Percentiles rank a stretch among this genome's conserved stretches.
phyloP scores from a whole-genome alignment of 441 rosid species.

The Adansonia gregorii region DNA sequence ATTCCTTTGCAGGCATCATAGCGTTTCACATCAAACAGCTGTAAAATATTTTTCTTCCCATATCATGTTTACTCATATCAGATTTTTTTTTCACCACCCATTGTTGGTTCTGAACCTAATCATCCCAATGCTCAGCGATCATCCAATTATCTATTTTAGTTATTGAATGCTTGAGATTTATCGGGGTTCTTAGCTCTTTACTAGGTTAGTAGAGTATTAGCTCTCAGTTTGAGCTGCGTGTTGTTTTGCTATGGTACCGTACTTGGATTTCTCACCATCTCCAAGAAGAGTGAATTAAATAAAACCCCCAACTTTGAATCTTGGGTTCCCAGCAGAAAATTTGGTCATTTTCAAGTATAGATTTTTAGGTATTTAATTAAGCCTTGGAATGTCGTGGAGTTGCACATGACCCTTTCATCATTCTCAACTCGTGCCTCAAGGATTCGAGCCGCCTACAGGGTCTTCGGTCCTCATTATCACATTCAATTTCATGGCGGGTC shows the following conservation, averaged over 20 bases:
- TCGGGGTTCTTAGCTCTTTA: neutral
- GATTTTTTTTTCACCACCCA: neutral
- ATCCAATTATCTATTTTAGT: neutral
- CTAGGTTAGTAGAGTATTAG: neutral
- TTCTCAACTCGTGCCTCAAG: slow-evolving; percentile 41
- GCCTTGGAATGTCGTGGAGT: slow-evolving; percentile 47
- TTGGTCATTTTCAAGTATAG: slow-evolving; percentile 19
- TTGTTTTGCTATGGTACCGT: slow-evolving; percentile 31
- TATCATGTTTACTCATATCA: neutral
- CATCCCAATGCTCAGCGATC: neutral
- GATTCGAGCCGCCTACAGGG: slow-evolving; percentile 55
- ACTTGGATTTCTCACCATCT: slow-evolving; percentile 19
- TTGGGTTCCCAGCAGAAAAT: slow-evolving; percentile 9
- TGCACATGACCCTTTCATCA: slow-evolving; percentile 51
- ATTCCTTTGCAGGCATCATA: neutral
- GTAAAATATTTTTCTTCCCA: neutral
- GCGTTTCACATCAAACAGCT: neutral
- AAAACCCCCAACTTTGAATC: slow-evolving; percentile 21
- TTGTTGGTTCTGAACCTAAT: neutral
- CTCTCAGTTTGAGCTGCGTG: neutral
- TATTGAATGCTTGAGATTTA: neutral
- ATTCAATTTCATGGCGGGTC: slow-evolving; percentile 45
- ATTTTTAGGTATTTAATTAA: slow-evolving; percentile 20
- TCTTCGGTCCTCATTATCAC: slow-evolving; percentile 49
- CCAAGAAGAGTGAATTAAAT: slow-evolving; percentile 35